Evolutionary conservation across 2,329 filamentous ascomycete genomes (phyloP), one percentile per base, ranked within the genome.

Genomic region (Elsinoe arachidis): DNA sequence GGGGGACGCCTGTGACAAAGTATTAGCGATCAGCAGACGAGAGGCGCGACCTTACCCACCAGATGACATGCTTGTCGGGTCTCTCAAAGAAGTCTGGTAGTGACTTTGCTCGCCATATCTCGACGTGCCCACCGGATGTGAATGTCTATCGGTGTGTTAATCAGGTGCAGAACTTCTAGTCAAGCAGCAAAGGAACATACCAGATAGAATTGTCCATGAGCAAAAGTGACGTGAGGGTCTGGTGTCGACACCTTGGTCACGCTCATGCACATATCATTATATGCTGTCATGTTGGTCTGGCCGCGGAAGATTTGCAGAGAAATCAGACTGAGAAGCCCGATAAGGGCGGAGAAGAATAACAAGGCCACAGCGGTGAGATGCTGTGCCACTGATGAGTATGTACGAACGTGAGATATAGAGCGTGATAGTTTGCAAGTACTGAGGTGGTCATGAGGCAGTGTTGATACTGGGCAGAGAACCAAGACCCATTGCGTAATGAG

Each of bases 161-260:
- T 10, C 19, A 23, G n/a, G 19, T 30, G 12, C 3, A 14, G 11
- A 2, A 4, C 11, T 7, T 26, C 2, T 30, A 17, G 26, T 57
- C 19, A 11, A 6, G 4, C 5, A 15, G 19, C 3, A 11, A 34
- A 3, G 35, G 34, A 23, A 57, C 66, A 34, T 58, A 71, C 69
- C 66, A 77, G 66, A 61, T 75, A 76, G 63, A 75, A 77, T 46
- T 69, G 70, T 26, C 69, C 71, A 58, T 72, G 68, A n/a, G 70
- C 66, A 60, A 66, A 70, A 5, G 73, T 68, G 47, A 77, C 70
- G 64, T 72, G 76, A 2, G 75, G 75, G 63, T 77, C 75, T 2
- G 75, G 70, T 12, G 73, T 75, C 5, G 68, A 65, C 14, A 66
- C 63, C 14, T 66, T 64, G 1, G 74, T 75, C 54, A 76, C 70